A percentile compares a stretch with the other conserved stretches of the same genome.
Conservation (phyloP, 257 asterid genomes). For the Fraxinus excelsior region DNA sequence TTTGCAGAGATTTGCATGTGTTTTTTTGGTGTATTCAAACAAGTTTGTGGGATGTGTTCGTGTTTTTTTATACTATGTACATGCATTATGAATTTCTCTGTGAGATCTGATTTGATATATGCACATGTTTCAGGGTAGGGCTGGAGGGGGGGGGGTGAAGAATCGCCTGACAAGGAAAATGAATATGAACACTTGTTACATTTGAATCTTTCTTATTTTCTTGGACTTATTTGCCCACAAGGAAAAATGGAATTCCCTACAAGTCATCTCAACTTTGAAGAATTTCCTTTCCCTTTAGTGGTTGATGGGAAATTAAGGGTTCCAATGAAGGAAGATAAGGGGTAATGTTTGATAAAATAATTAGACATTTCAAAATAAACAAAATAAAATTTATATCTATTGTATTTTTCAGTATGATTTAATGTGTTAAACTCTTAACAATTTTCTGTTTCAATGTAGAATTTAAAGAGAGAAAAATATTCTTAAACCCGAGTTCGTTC, state of each 20-base stretch:
- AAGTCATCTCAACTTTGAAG: slow-evolving; percentile 3
- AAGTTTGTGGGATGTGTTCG: neutral
- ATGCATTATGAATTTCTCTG: neutral
- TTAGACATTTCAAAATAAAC: too few relatives aligned
- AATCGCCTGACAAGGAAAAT: slow-evolving; percentile 39
- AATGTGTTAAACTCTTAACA: too few relatives aligned
- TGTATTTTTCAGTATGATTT: too few relatives aligned
- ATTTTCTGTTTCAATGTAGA: too few relatives aligned
- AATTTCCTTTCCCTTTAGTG: neutral
- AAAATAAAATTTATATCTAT: too few relatives aligned
- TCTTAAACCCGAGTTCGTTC: too few relatives aligned
- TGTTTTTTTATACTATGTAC: neutral
- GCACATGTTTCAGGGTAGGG: too few relatives aligned
- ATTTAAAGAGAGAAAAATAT: too few relatives aligned
- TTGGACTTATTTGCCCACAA: slow-evolving; percentile 28
- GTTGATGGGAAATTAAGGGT: neutral
- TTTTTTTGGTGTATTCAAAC: neutral
- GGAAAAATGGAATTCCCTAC: neutral
- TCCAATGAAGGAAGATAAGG: too few relatives aligned
- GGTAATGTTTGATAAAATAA: too few relatives aligned
- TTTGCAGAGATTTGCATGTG: neutral
- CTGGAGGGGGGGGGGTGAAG: neutral
- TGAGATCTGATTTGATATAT: neutral
- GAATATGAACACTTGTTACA: slow-evolving; percentile 42
- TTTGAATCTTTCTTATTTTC: slow-evolving; percentile 23